Conservation (phyloP, 768 basidiomycete species). For the Rhodotorula sphaerocarpa region DNA sequence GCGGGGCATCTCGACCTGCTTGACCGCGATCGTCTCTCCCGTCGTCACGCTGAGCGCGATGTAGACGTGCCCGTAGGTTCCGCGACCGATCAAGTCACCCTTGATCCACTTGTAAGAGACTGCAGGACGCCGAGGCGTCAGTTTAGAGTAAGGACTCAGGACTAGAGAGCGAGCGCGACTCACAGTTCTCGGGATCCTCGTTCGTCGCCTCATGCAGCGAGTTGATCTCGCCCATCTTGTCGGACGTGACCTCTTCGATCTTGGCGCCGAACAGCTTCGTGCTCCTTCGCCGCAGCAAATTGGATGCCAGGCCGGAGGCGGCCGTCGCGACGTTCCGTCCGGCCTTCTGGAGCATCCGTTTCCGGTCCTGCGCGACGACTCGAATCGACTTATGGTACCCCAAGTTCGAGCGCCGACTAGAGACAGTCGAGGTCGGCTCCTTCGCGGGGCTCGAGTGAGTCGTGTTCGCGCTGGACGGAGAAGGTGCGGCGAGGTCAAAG, state of each 20-base stretch:
- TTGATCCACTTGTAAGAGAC: slow-evolving; percentile 93
- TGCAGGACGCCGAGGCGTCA: slow-evolving; percentile 1
- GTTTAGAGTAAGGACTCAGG: not conserved
- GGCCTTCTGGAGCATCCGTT: slow-evolving; percentile 61
- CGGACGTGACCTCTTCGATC: slow-evolving; percentile 83
- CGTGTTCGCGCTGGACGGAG: not conserved
- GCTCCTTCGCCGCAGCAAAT: slow-evolving; percentile 64
- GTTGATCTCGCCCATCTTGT: slow-evolving; percentile 50
- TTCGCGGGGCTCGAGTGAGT: not conserved
- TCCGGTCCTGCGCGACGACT: slow-evolving; percentile 79
- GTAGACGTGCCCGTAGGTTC: slow-evolving; percentile 93
- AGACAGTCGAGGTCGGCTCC: not conserved
- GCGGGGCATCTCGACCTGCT: slow-evolving; percentile 91
- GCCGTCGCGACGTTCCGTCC: slow-evolving; percentile 42
- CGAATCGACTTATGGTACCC: slow-evolving; percentile 84
- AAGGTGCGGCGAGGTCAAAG: slow-evolving; percentile 60
- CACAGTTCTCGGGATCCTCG: slow-evolving; percentile 55
- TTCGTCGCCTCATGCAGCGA: slow-evolving; percentile 24
- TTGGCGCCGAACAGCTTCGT: slow-evolving; percentile 93
- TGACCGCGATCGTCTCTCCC: slow-evolving; percentile 98
- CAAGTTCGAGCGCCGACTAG: not conserved
- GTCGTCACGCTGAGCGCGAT: slow-evolving; percentile 91
- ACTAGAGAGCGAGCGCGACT: slow-evolving; percentile 41
- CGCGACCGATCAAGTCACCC: slow-evolving; percentile 93
- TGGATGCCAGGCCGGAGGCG: slow-evolving; percentile 22